Conservation (phyloP, 2,329 filamentous ascomycete species). For the Plenodomus lindquistii region DNA sequence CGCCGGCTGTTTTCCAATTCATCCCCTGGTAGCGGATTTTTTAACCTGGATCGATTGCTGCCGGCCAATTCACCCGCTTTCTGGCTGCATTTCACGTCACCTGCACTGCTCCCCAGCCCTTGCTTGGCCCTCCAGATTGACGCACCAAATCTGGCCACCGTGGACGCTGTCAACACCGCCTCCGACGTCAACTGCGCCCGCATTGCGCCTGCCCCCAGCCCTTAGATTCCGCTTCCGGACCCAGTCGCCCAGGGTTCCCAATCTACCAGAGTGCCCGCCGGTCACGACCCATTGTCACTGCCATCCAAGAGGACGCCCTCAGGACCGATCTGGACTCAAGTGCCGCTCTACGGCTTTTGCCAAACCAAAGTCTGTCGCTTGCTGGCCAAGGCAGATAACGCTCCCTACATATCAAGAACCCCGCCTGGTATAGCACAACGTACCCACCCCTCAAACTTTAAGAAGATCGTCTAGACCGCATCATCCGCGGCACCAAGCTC, state of each 20-base stretch:
- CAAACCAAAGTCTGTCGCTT: slow-evolving; percentile 39
- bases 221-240: slow-evolving; percentile 26
- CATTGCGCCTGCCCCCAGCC: slow-evolving; percentile 22
- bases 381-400: slow-evolving; percentile 45
- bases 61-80: slow-evolving; percentile 27
- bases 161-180: slow-evolving; percentile 24
- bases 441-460: slow-evolving; percentile 24
- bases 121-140: slow-evolving; percentile 38
- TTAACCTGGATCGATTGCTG: slow-evolving; percentile 23
- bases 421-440: slow-evolving; percentile 14
- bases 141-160: slow-evolving; percentile 25
- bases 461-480: slow-evolving; percentile 25
- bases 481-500: slow-evolving; percentile 13
- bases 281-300: slow-evolving; percentile 29
- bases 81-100: slow-evolving; percentile 30
- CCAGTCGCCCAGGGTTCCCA: slow-evolving; percentile 20
- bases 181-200: slow-evolving; percentile 20
- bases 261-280: slow-evolving; percentile 27
- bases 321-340: slow-evolving; percentile 10
- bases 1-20: slow-evolving; percentile 33
- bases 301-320: slow-evolving; percentile 11
- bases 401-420: slow-evolving; percentile 33
- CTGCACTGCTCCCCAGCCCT: slow-evolving; percentile 32
- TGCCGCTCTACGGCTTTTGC: slow-evolving; percentile 18
- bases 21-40: slow-evolving; percentile 36